Evolutionary conservation across 1,139 yeast species (phyloP).

Genomic region (Pichia sp.): DNA sequence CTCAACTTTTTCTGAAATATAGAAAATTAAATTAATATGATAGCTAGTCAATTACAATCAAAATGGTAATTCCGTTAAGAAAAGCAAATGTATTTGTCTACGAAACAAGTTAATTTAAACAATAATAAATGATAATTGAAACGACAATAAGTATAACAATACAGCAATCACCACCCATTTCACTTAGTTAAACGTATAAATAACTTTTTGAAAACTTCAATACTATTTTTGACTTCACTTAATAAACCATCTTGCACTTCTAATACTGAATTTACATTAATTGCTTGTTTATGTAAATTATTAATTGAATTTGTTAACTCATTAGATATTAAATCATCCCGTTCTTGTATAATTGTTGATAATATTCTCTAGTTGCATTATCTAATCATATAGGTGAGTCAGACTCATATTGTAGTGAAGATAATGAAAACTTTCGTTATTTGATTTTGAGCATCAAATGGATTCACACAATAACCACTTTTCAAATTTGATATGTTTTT

Average conservation of each 20-base stretch:
- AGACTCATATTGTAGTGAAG: background rate
- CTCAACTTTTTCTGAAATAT: too few relatives aligned
- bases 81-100: background rate
- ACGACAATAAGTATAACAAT: slow-evolving; percentile 71
- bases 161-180: slow-evolving; percentile 84
- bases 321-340: slow-evolving; percentile 70
- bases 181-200: slow-evolving; percentile 61
- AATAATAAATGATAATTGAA: slow-evolving; percentile 59
- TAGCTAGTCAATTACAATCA: background rate
- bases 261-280: slow-evolving; percentile 79
- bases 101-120: background rate
- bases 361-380: slow-evolving; percentile 41
- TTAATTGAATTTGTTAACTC: slow-evolving; percentile 78
- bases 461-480: slow-evolving; percentile 37
- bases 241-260: slow-evolving; percentile 79
- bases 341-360: slow-evolving; percentile 72
- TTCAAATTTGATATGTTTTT: slow-evolving; percentile 18
- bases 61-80: background rate
- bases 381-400: slow-evolving; percentile 21
- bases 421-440: background rate
- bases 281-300: slow-evolving; percentile 78
- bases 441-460: slow-evolving; percentile 37
- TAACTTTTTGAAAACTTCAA: slow-evolving; percentile 73
- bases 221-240: slow-evolving; percentile 73
- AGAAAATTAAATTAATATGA: too few relatives aligned